Evolutionary conservation across 306 rosid genomes (phyloP), one percentile per base, ranked within the genome.

Genomic region (Acacia crassicarpa): DNA sequence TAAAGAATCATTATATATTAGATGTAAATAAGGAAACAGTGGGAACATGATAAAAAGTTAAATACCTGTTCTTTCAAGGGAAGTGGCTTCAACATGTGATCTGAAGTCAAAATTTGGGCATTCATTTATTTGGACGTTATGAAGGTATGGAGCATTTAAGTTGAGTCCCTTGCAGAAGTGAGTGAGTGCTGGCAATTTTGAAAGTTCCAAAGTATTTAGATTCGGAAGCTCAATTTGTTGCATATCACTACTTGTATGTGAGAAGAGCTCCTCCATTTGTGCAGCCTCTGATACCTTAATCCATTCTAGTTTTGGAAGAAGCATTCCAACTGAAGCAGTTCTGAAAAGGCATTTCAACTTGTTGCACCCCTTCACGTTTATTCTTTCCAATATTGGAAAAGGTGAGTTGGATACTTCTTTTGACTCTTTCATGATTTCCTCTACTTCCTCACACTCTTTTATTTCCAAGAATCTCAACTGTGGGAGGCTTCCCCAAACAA

Each of bases 301-400:
- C 1, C 0, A 0, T 0, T 0, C 0, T 25, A 23, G 33, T 4
- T 61, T 1, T 61, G 38, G 20, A 25, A 13, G 20, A 49, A 25
- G 38, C 35, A 25, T 61, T 61, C 6, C 38, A 61, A 61, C 4
- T 1, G 0, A 0, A 61, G 11, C 3, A 0, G 4, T 25, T 19
- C 38, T 25, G 7, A 4, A 4, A 61, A 61, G 38, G 38, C 17
- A 25, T 61, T 61, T 61, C 67, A 61, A 61, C 9, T 61, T 61
- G 67, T 12, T 2, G 38, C 67, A 61, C 6, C 67, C 38, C 9
- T 5, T 25, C 38, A 61, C 67, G 4, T 0, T 1, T 61, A 61
- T 23, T 0, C 0, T 0, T 8, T 2, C 0, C 38, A 61, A 12
- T 11, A 12, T 0, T 22, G 67, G 19, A 25, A 25, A 23, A 61